phyloP scores from a whole-genome alignment of 106 monocot species.

The Acorus calamus region DNA sequence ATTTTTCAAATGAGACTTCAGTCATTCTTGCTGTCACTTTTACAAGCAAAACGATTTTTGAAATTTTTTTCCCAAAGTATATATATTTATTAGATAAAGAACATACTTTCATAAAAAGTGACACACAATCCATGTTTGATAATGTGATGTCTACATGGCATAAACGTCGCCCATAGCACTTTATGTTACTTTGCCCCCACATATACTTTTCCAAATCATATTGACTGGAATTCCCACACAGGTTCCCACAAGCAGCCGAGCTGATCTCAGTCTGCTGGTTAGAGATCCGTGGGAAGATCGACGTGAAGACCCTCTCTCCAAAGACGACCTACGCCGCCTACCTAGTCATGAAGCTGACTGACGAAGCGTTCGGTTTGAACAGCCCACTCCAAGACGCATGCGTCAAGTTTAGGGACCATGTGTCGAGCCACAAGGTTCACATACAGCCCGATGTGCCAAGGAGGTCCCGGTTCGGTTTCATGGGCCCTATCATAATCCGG shows the following conservation, averaged over 20 bases:
- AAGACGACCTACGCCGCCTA: constrained; percentile 45
- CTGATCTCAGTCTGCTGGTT: constrained; percentile 1
- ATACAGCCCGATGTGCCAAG: neutral
- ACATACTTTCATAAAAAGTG: no score
- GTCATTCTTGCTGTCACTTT: no score
- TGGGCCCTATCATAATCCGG: no score
- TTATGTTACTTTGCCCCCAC: neutral
- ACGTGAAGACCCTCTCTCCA: constrained; percentile 25
- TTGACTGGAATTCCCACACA: neutral
- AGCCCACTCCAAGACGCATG: constrained; percentile 24
- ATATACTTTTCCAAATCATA: neutral
- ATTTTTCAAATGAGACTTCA: no score
- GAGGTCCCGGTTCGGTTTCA: no score
- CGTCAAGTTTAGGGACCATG: constrained; percentile 13
- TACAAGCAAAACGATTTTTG: no score
- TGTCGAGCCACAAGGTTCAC: neutral
- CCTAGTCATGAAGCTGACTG: constrained; percentile 40
- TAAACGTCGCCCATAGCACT: neutral
- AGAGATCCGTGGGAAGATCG: constrained; percentile 45
- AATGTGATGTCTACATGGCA: neutral
- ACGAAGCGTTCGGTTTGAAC: constrained; percentile 8
- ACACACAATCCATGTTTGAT: no score
- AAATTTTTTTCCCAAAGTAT: no score
- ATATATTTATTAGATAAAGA: no score
- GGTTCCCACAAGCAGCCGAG: no score